These are phyloP conservation scores for Lyophyllum semitale DNA, from an alignment of 768 basidiomycete species.

Conservation along the genomic window DNA sequence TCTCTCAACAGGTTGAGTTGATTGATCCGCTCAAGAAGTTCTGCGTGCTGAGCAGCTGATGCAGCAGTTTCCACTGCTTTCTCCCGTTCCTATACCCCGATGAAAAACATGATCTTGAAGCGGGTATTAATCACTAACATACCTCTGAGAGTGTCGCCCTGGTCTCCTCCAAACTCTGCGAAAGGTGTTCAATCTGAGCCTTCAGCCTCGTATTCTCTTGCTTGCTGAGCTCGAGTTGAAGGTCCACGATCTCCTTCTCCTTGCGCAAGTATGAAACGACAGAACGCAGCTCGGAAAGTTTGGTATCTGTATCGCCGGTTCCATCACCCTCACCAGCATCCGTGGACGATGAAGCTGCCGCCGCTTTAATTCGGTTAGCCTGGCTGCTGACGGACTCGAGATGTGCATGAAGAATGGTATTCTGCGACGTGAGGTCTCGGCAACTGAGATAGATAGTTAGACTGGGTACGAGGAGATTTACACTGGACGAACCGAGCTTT, in stretches of 20 bases:
- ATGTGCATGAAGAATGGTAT: slow-evolving; percentile 76
- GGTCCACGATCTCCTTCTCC: slow-evolving; percentile 91
- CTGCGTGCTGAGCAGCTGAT: slow-evolving; percentile 78
- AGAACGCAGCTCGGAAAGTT: slow-evolving; percentile 72
- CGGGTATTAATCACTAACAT: slow-evolving; percentile 9
- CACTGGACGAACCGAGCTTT: slow-evolving; percentile 56
- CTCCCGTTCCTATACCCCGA: slow-evolving; percentile 67
- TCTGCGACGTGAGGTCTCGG: slow-evolving; percentile 76
- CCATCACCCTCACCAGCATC: slow-evolving; percentile 45
- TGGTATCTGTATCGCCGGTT: slow-evolving; percentile 56
- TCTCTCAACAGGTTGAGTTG: slow-evolving; percentile 85
- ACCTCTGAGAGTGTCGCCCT: slow-evolving; percentile 74
- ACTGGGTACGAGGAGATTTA: not conserved
- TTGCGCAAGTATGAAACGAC: slow-evolving; percentile 83
- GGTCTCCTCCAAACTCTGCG: slow-evolving; percentile 69
- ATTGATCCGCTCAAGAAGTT: slow-evolving; percentile 84
- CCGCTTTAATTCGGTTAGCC: slow-evolving; percentile 77
- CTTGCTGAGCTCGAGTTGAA: slow-evolving; percentile 79
- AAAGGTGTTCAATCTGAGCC: slow-evolving; percentile 73
- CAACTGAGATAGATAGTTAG: slow-evolving; percentile 41
- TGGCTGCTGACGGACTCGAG: slow-evolving; percentile 83
- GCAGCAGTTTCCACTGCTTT: slow-evolving; percentile 69
- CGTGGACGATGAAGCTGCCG: slow-evolving; percentile 54
- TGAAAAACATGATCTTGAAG: not conserved
- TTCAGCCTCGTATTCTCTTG: slow-evolving; percentile 76